Percentiles rank a stretch among this genome's conserved stretches.
phyloP scores from a whole-genome alignment of 2,329 filamentous ascomycete genomes.

The Ramularia endophylla region DNA sequence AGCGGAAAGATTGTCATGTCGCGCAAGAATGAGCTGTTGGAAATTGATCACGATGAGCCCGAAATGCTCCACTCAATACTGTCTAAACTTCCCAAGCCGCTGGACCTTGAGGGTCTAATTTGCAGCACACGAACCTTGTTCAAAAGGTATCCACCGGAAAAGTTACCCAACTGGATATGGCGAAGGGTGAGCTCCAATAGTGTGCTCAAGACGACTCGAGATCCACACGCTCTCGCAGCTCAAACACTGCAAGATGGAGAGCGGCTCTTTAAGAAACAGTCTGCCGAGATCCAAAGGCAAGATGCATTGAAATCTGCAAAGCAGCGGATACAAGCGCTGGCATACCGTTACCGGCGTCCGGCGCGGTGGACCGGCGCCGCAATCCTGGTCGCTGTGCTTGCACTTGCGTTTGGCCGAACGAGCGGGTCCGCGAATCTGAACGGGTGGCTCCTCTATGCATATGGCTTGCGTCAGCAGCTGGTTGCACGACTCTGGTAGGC shows the following conservation, averaged over 20 bases:
- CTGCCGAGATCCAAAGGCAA: constrained; percentile 61
- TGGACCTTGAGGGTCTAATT: constrained; percentile 76
- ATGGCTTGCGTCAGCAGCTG: too few species aligned
- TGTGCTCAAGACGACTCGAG: constrained; percentile 75
- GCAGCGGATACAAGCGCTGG: constrained; percentile 31
- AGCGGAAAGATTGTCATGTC: constrained; percentile 63
- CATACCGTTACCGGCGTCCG: constrained; percentile 62
- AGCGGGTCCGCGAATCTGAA: not conserved
- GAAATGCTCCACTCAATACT: constrained; percentile 89
- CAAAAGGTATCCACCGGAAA: constrained; percentile 62
- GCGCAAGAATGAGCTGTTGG: constrained; percentile 76
- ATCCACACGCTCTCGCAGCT: constrained; percentile 42
- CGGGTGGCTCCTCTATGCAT: too few species aligned
- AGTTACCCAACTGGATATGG: constrained; percentile 61
- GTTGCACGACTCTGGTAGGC: too few species aligned
- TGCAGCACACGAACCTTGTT: constrained; percentile 59
- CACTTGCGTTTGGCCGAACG: constrained; percentile 40
- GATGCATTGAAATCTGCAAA: constrained; percentile 52
- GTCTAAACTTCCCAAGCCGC: constrained; percentile 74
- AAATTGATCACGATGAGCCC: constrained; percentile 73
- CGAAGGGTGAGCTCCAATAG: constrained; percentile 65
- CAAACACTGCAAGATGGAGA: constrained; percentile 63
- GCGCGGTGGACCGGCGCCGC: constrained; percentile 49
- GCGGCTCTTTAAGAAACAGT: constrained; percentile 63
- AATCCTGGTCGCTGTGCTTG: constrained; percentile 60